Percentiles rank a stretch among this genome's conserved stretches.
Conservation (phyloP, 768 basidiomycete genomes). For the Coprinellus micaceus region DNA sequence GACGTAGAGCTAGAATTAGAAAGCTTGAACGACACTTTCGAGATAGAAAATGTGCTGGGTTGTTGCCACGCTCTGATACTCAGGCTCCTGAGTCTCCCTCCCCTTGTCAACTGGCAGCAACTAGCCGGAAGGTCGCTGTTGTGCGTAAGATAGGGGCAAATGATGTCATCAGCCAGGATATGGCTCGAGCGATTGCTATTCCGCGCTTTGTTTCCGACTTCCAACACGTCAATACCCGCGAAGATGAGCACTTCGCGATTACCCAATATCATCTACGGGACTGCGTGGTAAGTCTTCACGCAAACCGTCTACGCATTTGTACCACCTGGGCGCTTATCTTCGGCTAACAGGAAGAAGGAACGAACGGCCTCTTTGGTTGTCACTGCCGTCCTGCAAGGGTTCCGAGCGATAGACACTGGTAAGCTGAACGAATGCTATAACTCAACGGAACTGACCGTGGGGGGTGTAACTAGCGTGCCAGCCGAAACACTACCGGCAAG, state of each 20-base stretch:
- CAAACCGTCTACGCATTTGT: too few species aligned
- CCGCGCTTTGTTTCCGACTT: too few species aligned
- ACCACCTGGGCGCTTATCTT: not conserved
- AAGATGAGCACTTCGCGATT: not conserved
- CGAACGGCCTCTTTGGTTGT: constrained; percentile 64
- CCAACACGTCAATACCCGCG: not conserved
- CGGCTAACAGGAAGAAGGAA: constrained; percentile 65
- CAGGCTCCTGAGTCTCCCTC: too few species aligned
- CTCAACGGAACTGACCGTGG: not conserved
- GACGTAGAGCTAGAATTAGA: too few species aligned
- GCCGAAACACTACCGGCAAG: constrained; percentile 68
- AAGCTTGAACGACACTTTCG: too few species aligned
- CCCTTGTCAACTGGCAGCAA: too few species aligned
- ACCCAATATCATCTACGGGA: constrained; percentile 53
- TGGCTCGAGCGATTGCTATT: too few species aligned
- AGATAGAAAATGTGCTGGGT: too few species aligned
- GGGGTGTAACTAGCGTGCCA: too few species aligned
- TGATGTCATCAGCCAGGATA: constrained; percentile 1
- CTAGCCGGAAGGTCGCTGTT: too few species aligned
- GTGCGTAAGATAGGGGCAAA: not conserved
- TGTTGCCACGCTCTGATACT: too few species aligned
- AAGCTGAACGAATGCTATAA: constrained; percentile 16
- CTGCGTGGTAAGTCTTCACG: constrained; percentile 62
- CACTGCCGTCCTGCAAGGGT: constrained; percentile 70
- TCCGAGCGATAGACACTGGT: constrained; percentile 84